Evolutionary conservation across 331 rosid species (phyloP).

Genomic region (Quercus tomentella): DNA sequence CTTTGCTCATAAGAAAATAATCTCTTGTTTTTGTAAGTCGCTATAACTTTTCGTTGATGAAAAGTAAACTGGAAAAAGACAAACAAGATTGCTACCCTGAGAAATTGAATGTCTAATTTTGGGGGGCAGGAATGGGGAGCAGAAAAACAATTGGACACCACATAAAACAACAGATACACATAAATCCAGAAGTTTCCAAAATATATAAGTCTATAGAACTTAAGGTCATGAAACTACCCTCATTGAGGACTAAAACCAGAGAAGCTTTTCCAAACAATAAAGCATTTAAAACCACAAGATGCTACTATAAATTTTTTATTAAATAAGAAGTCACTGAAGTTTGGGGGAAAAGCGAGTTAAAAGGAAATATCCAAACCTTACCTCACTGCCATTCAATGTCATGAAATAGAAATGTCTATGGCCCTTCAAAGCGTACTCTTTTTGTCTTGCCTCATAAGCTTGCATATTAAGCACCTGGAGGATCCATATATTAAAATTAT

Average conservation of each 20-base stretch:
- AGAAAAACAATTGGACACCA: neutral
- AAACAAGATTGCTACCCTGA: neutral
- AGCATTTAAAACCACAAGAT: neutral
- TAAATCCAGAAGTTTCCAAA: neutral
- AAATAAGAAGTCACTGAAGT: neutral
- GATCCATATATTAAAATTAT: constrained; percentile 19
- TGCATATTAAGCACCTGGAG: constrained; percentile 86
- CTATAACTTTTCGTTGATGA: neutral
- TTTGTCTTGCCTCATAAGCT: constrained; percentile 86
- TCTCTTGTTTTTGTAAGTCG: neutral
- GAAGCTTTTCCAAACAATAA: neutral
- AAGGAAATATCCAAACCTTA: constrained; percentile 57
- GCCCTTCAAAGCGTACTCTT: constrained; percentile 87
- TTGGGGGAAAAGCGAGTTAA: neutral
- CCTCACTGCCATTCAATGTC: constrained; percentile 97
- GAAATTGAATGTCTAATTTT: neutral
- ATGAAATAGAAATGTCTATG: constrained; percentile 99
- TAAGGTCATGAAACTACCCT: neutral
- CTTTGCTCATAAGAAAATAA: neutral
- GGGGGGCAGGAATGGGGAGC: neutral
- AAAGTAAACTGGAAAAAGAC: neutral
- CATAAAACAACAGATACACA: neutral
- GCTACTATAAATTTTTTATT: neutral
- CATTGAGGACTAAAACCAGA: neutral
- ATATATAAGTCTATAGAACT: neutral